Base-by-base conservation (phyloP, 495 filamentous ascomycete genomes). In the Talaromyces thailandensis region DNA sequence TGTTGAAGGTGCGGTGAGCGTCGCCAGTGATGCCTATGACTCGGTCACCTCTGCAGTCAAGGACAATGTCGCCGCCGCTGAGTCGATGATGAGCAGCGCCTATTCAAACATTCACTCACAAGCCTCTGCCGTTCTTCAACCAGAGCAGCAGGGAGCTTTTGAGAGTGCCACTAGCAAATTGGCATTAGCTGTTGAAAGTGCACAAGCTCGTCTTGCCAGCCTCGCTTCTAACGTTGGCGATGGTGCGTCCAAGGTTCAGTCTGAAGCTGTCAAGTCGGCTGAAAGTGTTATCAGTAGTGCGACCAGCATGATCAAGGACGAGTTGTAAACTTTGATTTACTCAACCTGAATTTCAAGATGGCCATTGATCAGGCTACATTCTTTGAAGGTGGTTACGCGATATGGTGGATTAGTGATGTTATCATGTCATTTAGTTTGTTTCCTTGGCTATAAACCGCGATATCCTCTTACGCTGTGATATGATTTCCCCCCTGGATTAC, bases 151-250 rank as follows among this genome's bases (percentile, higher is more conserved):
- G 56, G 80, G 79, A 18, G 77, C 78, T 32, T 67, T 86, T 5
- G 83, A 88, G 64, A 83, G 80, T 62, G 81, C 82, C 50, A 77
- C 76, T 55, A 73, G 66, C 56, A 75, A 76, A 60, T 64, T 86
- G 29, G 63, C 72, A 21, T 75, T 62, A 31, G 79, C 77, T 23
- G 69, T 83, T 32, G 76, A 80, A 66, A 79, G 75, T 62, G 83
- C 80, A 31, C 79, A 76, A 67, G 73, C 75, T 2, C 72, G 71
- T 60, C 64, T 84, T 28, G 76, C 72, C 25, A 76, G 75, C 32
- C 74, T 83, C 26, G 74, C 68, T 6, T 72, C 71, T 21, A 68
- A 66, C n/a, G 71, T 65, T 16, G 74, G 75, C 31, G 76, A 68
- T 25, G 68, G 71, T 45, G 75, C 71, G 1, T 70, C 63, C 45